Conservation (phyloP, 1,139 yeast genomes). For the Taiozyma sp. region DNA sequence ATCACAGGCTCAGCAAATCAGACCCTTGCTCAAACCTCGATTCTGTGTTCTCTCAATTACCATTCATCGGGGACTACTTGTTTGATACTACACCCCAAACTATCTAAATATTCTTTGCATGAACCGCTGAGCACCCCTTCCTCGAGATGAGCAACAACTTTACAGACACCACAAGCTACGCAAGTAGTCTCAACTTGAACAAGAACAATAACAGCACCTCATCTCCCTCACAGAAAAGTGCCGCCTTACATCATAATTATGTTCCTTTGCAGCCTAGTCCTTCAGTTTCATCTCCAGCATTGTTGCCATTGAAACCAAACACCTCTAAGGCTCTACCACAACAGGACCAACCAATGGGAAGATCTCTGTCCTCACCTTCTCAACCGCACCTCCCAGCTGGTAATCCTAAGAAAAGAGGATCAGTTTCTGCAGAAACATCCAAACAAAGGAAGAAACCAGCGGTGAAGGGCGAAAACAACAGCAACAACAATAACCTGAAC, state of each 20-base stretch:
- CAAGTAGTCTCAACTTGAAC: constrained; percentile 15
- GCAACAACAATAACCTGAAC: constrained; percentile 13
- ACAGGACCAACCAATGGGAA: constrained; percentile 3
- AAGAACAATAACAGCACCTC: background rate
- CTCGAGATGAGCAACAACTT: constrained; percentile 23
- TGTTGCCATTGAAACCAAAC: background rate
- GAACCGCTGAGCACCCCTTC: constrained; percentile 2
- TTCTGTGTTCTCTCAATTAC: too few species aligned
- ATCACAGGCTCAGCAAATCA: too few species aligned
- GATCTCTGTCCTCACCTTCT: constrained; percentile 10
- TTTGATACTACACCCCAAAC: background rate
- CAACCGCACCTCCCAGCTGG: constrained; percentile 12
- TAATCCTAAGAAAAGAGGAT: constrained; percentile 13
- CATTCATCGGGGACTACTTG: too few species aligned
- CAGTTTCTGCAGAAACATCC: background rate
- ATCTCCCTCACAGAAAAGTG: constrained; percentile 5
- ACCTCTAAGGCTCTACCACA: background rate
- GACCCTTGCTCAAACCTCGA: too few species aligned
- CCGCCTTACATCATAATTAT: constrained; percentile 5
- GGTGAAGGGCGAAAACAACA: background rate
- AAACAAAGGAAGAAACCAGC: constrained; percentile 8
- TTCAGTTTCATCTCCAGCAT: background rate
- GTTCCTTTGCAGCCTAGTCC: constrained; percentile 10
- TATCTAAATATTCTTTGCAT: background rate
- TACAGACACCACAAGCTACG: constrained; percentile 24